Evolutionary conservation across 495 filamentous ascomycete genomes (phyloP), one percentile per base, ranked within the genome.

Genomic region (Hapsidospora chrysogenum): DNA sequence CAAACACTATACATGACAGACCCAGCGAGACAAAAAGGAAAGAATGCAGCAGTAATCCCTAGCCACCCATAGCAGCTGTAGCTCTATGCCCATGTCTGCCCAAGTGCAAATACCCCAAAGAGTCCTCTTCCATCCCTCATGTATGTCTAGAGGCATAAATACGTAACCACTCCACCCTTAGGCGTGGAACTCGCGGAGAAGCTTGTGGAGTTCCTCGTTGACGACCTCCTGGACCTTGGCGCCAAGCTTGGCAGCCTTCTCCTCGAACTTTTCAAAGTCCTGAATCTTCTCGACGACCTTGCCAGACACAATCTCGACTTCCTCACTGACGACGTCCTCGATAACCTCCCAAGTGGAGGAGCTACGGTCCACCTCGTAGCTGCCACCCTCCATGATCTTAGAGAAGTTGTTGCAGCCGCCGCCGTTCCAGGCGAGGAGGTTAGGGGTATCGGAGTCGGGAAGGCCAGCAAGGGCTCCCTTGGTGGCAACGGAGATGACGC

Each of bases 341-440:
- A 78, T 56, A 40, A 74, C 55, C 39, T 64, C 54, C 38, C 60
- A 47, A 29, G 57, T 60, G 18, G 52, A 39, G 11, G 19, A 9
- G 16, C 16, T 21, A 21, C 18, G 18, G 17, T 35, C 16, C 20
- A 27, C 33, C 6, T 11, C 26, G 58, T 76, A 80, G 46, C 70
- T 60, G 60, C 82, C 61, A 58, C 70, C 61, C 57, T 70, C 53
- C 45, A 95, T 63, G 45, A 99, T 96, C 40, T 80, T 66, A 43
- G 69, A 69, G 68, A 83, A 92, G 74, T 99, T 96, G 56, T 68
- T 71, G 44, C 72, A 78, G 44, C 92, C 92, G 62, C 85, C 92
- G 56, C 92, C 92, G 68, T 99, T 99, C 87, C 89, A 99, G 56
- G 87, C 87, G 33, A 99, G 85, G 42, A 96, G 53, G 63, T 81